A percentile compares a stretch with the other conserved stretches of the same genome.
Conservation (phyloP, 768 basidiomycete genomes). For the Boletus rubroflammeus region DNA sequence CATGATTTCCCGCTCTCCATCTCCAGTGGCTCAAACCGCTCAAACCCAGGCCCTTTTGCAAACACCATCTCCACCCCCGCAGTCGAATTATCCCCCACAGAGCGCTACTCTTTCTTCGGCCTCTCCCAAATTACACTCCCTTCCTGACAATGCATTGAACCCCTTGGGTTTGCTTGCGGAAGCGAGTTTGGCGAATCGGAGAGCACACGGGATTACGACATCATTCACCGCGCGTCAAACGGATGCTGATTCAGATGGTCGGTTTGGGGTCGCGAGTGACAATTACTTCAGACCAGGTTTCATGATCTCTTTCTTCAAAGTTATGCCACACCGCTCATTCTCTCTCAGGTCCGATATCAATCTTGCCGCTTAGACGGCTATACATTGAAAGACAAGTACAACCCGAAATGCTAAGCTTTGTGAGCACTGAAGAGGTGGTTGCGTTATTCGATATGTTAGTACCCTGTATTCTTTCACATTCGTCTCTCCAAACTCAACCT, state of each 20-base stretch:
- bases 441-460: slow-evolving; percentile 87
- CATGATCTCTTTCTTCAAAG: slow-evolving; percentile 15
- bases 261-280: slow-evolving; percentile 77
- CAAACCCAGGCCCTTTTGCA: slow-evolving; percentile 57
- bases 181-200: slow-evolving; percentile 74
- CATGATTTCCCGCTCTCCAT: slow-evolving; percentile 79
- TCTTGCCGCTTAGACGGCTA: slow-evolving; percentile 74
- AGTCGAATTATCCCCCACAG: slow-evolving; percentile 31
- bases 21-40: slow-evolving; percentile 52
- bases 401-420: slow-evolving; percentile 91
- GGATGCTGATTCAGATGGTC: slow-evolving; percentile 40
- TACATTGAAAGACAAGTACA: slow-evolving; percentile 88
- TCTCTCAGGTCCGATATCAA: slow-evolving; percentile 76
- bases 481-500: slow-evolving; percentile 1
- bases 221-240: slow-evolving; percentile 39
- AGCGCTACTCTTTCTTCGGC: slow-evolving; percentile 30
- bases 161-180: slow-evolving; percentile 92
- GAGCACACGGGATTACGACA: slow-evolving; percentile 47
- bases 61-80: slow-evolving; percentile 47
- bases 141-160: slow-evolving; percentile 91
- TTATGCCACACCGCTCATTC: slow-evolving; percentile 2
- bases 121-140: slow-evolving; percentile 84
- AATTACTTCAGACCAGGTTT: slow-evolving; percentile 90
- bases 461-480: background rate
- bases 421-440: slow-evolving; percentile 84